A percentile compares a stretch with the other conserved stretches of the same genome.
Evolutionary conservation across 179 eudicot species (phyloP).

Genomic region (Amaranthus tricolor): DNA sequence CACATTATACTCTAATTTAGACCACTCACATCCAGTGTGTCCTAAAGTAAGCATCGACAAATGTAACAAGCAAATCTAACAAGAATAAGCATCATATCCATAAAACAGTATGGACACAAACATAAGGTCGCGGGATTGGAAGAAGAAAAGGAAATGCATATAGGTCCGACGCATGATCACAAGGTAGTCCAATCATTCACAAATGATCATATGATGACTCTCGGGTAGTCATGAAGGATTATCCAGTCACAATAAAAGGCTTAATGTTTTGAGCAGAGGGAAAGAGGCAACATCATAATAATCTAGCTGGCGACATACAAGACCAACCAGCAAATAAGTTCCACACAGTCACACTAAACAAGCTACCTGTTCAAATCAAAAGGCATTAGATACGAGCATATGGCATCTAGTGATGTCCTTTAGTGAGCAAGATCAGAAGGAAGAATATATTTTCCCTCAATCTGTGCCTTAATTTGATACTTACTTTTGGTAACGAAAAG

Average conservation of each 20-base stretch:
- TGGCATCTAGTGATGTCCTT: conserved; percentile 31
- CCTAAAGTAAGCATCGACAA: conserved; percentile 14
- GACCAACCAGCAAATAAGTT: conserved; percentile 27
- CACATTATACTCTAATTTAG: conserved; percentile 26
- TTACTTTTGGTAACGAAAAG: conserved; percentile 48
- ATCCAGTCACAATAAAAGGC: conserved; percentile 4
- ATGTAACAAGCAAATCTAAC: conserved; percentile 8
- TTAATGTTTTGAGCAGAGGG: conserved; percentile 9
- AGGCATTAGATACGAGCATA: conserved; percentile 30
- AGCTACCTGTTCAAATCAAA: conserved; percentile 32
- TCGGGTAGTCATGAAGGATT: conserved; percentile 13
- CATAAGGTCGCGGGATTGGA: background rate
- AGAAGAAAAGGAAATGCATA: conserved; percentile 1
- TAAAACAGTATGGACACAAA: background rate
- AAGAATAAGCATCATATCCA: conserved; percentile 7
- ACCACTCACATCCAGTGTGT: conserved; percentile 16
- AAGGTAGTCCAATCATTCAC: background rate
- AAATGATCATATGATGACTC: conserved; percentile 4
- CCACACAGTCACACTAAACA: conserved; percentile 37
- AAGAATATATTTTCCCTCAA: conserved; percentile 28
- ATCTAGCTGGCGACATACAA: conserved; percentile 19
- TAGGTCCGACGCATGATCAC: background rate
- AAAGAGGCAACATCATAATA: conserved; percentile 10
- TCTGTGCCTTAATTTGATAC: conserved; percentile 37
- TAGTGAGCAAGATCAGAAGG: conserved; percentile 30